Base-by-base conservation (phyloP, 768 basidiomycete species). In the Mycena polygramma region DNA sequence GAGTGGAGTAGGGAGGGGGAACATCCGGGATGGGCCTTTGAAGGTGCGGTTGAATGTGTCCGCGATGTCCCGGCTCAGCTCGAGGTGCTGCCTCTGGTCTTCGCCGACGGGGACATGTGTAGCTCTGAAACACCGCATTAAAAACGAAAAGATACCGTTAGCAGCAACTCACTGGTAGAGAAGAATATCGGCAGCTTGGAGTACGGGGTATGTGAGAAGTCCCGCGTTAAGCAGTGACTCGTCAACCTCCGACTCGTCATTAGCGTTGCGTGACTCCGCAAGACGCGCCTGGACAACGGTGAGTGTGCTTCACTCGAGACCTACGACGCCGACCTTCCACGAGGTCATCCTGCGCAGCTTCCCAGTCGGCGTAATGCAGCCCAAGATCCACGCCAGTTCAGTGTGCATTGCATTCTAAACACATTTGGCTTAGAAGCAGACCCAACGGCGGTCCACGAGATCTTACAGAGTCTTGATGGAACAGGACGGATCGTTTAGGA, bases 41-140 rank as follows among this genome's bases (percentile, higher is more conserved):
- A 90, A 95, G 20, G 86, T 86, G 10, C 88, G 86, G 78, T 98
- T 98, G 83, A 97, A 97, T 10, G 81, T 83, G 20, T 94, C 89
- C 0, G 94, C 96, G 14, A 98, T 81, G 74, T 97, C 95, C 37
- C 95, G 90, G 20, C 88, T 87, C 0, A 99, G 89, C 75, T 98
- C 96, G 49, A 98, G 87, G 76, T 99, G 97, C 81, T 99, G 97
- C 24, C 90, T 89, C 77, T 98, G 97, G 79, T 99, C 97, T 76
- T 98, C 96, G 30, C 97, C 97, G 7, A 99, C 97, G 0, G 97
- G 97, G 1, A 99, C 93, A 78, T 96, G 94, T 0, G 96, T 97
- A 2, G 96, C 89, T 74, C 96, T 95, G 71, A 1, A 9, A 37
- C 43, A 48, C 19, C 60, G n/a, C n/a, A n/a, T 72, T 5, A 66